These are phyloP conservation scores for Ogataea philodendri DNA, from an alignment of 805 yeast species.

Conservation along the genomic window DNA sequence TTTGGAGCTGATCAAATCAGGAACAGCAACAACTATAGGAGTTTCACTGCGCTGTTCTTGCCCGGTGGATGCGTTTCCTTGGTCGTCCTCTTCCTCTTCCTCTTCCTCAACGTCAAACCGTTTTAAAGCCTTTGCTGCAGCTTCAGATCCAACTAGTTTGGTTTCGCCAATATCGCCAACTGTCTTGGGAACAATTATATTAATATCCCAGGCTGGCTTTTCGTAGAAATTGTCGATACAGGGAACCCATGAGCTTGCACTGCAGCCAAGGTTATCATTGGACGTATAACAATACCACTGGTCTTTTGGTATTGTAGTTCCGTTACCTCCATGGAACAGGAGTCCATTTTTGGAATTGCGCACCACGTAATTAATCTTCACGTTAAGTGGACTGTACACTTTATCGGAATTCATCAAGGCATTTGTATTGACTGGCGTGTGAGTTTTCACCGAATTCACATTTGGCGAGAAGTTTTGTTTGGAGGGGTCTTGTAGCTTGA, in stretches of 20 bases:
- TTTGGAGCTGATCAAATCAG: slow-evolving; percentile 62
- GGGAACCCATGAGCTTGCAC: slow-evolving; percentile 97
- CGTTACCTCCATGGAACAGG: slow-evolving; percentile 62
- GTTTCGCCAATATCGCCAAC: slow-evolving; percentile 64
- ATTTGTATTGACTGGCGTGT: slow-evolving; percentile 35
- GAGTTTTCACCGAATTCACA: slow-evolving; percentile 34
- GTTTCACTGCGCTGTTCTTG: no score
- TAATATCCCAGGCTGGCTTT: slow-evolving; percentile 88
- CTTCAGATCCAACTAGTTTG: slow-evolving; percentile 40
- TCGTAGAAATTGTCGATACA: slow-evolving; percentile 89
- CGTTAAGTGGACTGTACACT: slow-evolving; percentile 68
- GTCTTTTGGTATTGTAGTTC: slow-evolving; percentile 42
- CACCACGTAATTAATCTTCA: slow-evolving; percentile 65
- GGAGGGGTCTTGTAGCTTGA: slow-evolving; percentile 54
- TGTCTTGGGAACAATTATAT: slow-evolving; percentile 79
- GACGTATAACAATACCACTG: slow-evolving; percentile 86
- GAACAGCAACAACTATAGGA: slow-evolving; percentile 66
- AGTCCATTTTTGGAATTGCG: slow-evolving; percentile 72
- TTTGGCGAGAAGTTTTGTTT: slow-evolving; percentile 34
- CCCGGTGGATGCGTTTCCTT: no score
- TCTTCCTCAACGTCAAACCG: slow-evolving; percentile 29
- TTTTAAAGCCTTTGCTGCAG: slow-evolving; percentile 31
- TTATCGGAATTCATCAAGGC: slow-evolving; percentile 38
- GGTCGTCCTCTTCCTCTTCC: slow-evolving; percentile 38
- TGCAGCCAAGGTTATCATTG: slow-evolving; percentile 71